Base-by-base conservation (phyloP, 805 yeast species). In the Wickerhamiella hasegawae region DNA sequence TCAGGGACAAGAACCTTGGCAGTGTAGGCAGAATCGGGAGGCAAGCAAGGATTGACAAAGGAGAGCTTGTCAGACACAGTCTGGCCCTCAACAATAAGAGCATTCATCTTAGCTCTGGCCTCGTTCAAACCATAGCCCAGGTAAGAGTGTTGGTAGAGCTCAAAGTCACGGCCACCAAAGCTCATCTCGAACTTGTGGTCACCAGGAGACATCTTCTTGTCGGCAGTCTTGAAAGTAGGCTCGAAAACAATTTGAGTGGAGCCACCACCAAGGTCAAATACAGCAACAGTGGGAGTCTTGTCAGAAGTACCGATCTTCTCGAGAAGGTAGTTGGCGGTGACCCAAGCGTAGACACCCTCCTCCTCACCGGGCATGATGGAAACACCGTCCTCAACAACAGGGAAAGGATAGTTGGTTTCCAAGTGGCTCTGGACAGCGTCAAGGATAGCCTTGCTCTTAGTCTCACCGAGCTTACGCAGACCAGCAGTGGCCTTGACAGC, bases 401-500 rank as follows among this genome's bases (percentile, higher is more conserved):
- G 78, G 63, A 90, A 90, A 37, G 98, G 98, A 56, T 73, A 90
- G 44, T 83, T 75, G 1, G 61, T 57, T 53, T 79, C 82, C 43
- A 90, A 63, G 52, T 83, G 90, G 9, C 55, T 49, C 53, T 80
- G 68, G 17, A 92, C 96, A 41, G 82, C 81, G 5, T 60, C 63
- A 48, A 90, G 65, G 38, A 90, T 90, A 31, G 69, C 71, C 18
- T 57, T 57, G 4, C 94, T 68, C 54, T 78, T 78, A 33, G 66
- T 76, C 34, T 69, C 71, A 38, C 98, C 97, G 35, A 85, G 63
- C 43, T 78, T 54, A 58, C 98, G 73, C 52, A 90, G 68, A 27
- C 98, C 98, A 20, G 99, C 98, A 33, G 98, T 90, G 36, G 98
- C 99, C 62, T 85, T 87, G 31, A 90, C 94, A 1, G 96, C 92